Evolutionary conservation across 345 rosid genomes (phyloP), one percentile per base, ranked within the genome.

Genomic region (Nasturtium officinale): DNA sequence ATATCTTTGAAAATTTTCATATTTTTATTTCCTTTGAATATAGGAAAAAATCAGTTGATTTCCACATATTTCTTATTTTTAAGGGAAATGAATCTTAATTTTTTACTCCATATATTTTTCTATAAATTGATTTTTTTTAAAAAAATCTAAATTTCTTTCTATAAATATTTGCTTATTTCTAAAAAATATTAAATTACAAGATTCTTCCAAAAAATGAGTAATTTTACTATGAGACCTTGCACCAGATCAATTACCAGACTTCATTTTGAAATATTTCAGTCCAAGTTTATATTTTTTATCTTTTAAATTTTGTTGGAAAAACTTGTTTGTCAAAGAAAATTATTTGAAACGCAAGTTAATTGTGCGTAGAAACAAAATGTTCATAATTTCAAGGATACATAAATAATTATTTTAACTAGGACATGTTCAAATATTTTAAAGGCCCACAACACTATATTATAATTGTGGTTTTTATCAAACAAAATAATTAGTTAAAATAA

Each of bases 201-300:
- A 5, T 32, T 52, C 11, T 11, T 16, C 10, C 0, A 4, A 9
- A 23, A 15, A 40, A 63, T 30, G 29, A 40, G 6, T 4, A 7
- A 9, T 5, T 11, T 15, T 1, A n/a, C 2, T 1, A 83, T 84
- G 26, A 63, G 86, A 72, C 80, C 82, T 33, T 89, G 85, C 67
- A 74, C 67, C 18, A 83, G 81, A 74, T 85, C 90, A 47, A 81
- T 35, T 9, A 2, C 1, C 11, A 35, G 38, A 35, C 11, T 9
- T 9, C 11, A 35, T 32, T 32, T 32, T 8, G 10, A 32, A 9
- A 32, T 32, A 32, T 32, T 7, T 32, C 37, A 7, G 10, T 32
- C 2, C 9, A 35, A 35, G 40, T 37, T 35, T 37, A 10, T 37
- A 37, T 3, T 37, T 37, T 1, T 10, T 37, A 10, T 11, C 10